Percentiles rank a stretch among this genome's conserved stretches.
These are phyloP conservation scores for Wickerhamiella alocasiicola DNA, from an alignment of 805 yeast species.

Conservation along the genomic window DNA sequence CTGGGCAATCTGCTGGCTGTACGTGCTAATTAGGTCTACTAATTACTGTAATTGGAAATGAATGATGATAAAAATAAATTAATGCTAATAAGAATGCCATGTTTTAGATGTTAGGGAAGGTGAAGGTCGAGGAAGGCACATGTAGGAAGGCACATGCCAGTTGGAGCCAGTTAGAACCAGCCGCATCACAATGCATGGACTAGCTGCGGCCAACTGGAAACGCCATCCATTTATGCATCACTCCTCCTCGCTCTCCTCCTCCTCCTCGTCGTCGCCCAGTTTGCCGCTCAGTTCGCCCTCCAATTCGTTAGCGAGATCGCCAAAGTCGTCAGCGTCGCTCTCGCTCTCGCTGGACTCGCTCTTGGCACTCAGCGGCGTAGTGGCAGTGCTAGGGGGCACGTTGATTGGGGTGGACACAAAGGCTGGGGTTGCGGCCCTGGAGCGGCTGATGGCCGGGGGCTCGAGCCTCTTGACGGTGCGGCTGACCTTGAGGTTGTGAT, in stretches of 20 bases:
- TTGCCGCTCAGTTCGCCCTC: slow-evolving; percentile 6
- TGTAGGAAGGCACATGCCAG: no score
- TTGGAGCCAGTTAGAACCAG: no score
- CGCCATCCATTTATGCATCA: neutral
- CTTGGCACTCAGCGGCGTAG: neutral
- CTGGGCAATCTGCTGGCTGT: no score
- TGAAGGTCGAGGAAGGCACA: no score
- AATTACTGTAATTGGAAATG: no score
- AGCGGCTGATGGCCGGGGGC: neutral
- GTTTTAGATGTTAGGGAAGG: no score
- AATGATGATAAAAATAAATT: no score
- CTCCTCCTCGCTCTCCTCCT: slow-evolving; percentile 3
- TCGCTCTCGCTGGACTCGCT: neutral
- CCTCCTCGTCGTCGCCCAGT: slow-evolving; percentile 2
- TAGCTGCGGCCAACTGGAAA: no score
- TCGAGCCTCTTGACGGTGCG: neutral
- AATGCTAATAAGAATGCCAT: no score
- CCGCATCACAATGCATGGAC: no score
- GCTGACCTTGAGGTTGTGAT: slow-evolving; percentile 1
- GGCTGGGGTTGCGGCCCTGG: slow-evolving; percentile 2
- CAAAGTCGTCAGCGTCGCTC: slow-evolving; percentile 5
- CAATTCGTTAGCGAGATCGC: slow-evolving; percentile 8
- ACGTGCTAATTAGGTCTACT: no score
- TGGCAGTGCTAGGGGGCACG: neutral
- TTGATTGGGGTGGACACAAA: slow-evolving; percentile 1